Conservation (phyloP, 73 alveolate species). For the Tetrahymena borealis region DNA sequence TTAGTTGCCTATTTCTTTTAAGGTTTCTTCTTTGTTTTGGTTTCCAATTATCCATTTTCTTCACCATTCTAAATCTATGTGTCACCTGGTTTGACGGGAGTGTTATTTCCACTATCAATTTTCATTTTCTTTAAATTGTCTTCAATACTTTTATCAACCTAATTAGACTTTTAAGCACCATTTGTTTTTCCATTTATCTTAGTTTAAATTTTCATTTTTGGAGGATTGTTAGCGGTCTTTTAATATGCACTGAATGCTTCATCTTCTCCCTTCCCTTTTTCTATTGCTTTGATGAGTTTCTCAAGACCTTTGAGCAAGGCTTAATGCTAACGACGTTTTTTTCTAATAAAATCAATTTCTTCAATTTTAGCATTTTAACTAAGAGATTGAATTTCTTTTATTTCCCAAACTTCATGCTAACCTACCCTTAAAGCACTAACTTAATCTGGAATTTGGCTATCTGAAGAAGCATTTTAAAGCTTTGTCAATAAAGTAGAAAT, state of each 20-base stretch:
- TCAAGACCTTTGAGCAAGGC: neutral
- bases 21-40: neutral
- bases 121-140: neutral
- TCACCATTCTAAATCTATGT: neutral
- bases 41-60: neutral
- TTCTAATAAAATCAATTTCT: neutral
- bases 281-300: neutral
- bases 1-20: too few species aligned
- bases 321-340: neutral
- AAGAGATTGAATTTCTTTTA: neutral
- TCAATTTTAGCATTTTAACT: neutral
- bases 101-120: neutral
- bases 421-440: neutral
- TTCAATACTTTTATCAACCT: neutral
- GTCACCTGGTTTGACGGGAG: neutral
- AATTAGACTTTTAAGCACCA: neutral
- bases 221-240: neutral
- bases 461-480: neutral
- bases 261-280: neutral
- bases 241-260: neutral
- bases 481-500: neutral
- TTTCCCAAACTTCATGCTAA: neutral
- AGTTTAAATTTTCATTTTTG: neutral
- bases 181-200: neutral
- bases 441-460: neutral